Base-by-base conservation (phyloP, 768 basidiomycete species). In the Mycena alexandri region DNA sequence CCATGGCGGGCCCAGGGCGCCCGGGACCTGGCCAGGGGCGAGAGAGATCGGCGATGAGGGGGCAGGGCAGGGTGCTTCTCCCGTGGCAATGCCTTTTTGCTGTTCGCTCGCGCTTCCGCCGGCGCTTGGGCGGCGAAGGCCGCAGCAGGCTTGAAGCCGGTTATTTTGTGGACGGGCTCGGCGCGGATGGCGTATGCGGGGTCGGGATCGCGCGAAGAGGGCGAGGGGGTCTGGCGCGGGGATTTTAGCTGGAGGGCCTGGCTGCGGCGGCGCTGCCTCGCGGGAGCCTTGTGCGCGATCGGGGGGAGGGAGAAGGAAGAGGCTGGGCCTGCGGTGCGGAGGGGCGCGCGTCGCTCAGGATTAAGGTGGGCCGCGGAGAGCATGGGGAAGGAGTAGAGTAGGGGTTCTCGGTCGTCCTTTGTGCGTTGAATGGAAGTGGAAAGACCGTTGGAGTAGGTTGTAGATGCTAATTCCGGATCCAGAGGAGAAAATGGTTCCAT, bases 401-500 rank as follows among this genome's bases (percentile, higher is more conserved):
- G 24, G 25, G 64, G 69, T 43, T 66, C 57, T n/a, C 33, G 61
- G 29, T 63, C 60, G 41, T 65, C 57, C 47, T 17, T 42, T 66
- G 56, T 50, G 55, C 54, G 22, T 56, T 65, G 38, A 38, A 14
- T 2, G 14, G 38, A 54, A 34, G 69, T 71, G 47, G 76, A 67
- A 34, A 61, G 70, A 46, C 73, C 64, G 42, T 71, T 60, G 41
- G 73, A 70, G 64, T 66, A 69, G 55, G 47, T 22, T 64, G 57
- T 59, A 25, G 66, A 48, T 41, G 67, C 25, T 38, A 38, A 14
- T 10, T 11, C 11, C 13, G 61, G 58, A 9, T 75, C 68, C 25
- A 61, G 59, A 12, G 74, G 65, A 54, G 69, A 72, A 19, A 59
- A 75, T 33, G 85, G 85, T 22, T 86, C 86, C 85, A 86, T 86